Evolutionary conservation across 768 basidiomycete species (phyloP), one percentile per base, ranked within the genome.

Genomic region (Hypholoma fasciculare): DNA sequence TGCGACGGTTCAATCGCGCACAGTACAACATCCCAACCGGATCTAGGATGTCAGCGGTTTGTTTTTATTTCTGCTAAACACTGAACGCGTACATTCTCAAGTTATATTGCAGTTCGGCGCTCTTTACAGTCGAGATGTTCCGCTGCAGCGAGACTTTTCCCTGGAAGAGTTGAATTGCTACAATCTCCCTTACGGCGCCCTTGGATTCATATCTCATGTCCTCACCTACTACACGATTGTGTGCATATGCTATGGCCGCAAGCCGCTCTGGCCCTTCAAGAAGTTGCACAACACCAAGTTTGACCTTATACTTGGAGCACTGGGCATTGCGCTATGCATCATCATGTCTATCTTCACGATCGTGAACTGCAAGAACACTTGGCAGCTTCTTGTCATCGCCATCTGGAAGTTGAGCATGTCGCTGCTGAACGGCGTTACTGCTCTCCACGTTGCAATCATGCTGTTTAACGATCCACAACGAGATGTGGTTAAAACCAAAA

Each of bases 321-420:
- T 67, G 13, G 65, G 66, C 16, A 49, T 69, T 16, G 56, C 53
- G 4, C 54, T 67, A 7, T 67, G 65, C 52, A 65, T 66, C 27
- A 57, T 65, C 48, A 64, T 69, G 66, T 66, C 66, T 26, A 61
- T 66, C 8, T 53, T 67, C 36, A 69, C 68, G 26, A 67, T 67
- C 57, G 55, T 69, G 40, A 67, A 62, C 47, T 67, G 66, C 63
- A 62, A 57, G 44, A 61, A 64, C 49, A 65, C 64, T 16, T 69
- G 68, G 68, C 66, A 69, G 61, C 58, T 67, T n/a, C 56, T 69
- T 9, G 61, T 65, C 20, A 67, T 69, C 17, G 68, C 65, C 9
- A 51, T 69, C 16, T 69, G 68, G 68, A 69, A 69, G 51, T 39
- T 69, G 60, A 66, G 66, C 61, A 69, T 69, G 68, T 65, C 64